These are phyloP conservation scores for Trametes sanguinea DNA, from an alignment of 768 basidiomycete species.

Conservation along the genomic window DNA sequence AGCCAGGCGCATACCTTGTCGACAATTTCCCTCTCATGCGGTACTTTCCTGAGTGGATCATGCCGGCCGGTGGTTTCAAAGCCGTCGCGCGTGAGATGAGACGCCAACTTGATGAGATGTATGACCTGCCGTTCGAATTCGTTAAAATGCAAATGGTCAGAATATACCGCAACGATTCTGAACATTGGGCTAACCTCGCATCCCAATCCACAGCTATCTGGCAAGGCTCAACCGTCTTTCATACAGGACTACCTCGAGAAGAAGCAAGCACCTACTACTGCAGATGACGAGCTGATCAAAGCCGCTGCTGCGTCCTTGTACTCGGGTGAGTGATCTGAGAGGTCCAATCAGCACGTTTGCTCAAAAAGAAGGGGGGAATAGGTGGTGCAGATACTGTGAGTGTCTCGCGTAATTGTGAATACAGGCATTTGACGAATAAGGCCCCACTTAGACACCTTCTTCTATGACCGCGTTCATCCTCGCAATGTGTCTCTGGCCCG, in stretches of 20 bases:
- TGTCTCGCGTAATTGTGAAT: too few relatives aligned
- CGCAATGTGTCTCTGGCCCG: constrained; percentile 41
- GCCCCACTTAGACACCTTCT: constrained; percentile 30
- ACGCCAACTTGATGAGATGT: constrained; percentile 23
- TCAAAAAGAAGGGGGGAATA: neutral
- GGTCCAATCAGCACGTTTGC: neutral
- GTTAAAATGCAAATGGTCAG: constrained; percentile 37
- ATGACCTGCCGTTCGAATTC: constrained; percentile 34
- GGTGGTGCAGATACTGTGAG: constrained; percentile 35
- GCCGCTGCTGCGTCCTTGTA: constrained; percentile 21
- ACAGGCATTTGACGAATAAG: too few relatives aligned
- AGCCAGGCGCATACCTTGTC: constrained; percentile 41
- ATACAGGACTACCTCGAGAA: constrained; percentile 27
- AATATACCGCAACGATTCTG: neutral
- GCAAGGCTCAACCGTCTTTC: constrained; percentile 23
- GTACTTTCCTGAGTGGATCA: constrained; percentile 41
- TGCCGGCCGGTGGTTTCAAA: constrained; percentile 28
- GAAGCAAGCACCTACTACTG: constrained; percentile 43
- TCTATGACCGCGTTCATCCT: constrained; percentile 40
- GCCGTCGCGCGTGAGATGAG: constrained; percentile 19
- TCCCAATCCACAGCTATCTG: constrained; percentile 13
- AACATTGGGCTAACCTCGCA: too few relatives aligned
- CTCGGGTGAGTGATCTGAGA: constrained; percentile 6
- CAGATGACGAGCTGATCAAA: constrained; percentile 22
- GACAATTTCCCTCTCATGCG: constrained; percentile 36